Base-by-base conservation (phyloP, 148 eudicot genomes). In the Heliosperma pusillum region DNA sequence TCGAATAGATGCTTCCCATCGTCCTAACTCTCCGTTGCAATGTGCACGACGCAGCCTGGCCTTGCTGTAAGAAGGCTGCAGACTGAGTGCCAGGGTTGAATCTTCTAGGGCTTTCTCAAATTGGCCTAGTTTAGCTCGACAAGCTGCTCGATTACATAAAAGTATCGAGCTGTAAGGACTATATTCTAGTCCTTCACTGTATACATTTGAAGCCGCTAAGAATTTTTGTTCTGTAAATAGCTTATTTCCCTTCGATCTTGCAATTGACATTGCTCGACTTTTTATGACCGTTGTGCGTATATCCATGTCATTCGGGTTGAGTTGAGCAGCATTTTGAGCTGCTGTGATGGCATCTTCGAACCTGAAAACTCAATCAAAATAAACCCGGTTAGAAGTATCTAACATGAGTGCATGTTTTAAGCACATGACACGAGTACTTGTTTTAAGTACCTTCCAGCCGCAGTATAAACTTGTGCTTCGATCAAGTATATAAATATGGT, bases 1-100 rank as follows among this genome's bases (percentile, higher is more conserved):
- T 77, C 82, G 83, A 30, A 89, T 77, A 4, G 93, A 85, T 62
- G 89, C 90, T 63, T 85, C 85, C 93, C 89, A 87, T 76, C 84
- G 85, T 66, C 83, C 88, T 76, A 88, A 83, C 86, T 89, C 79
- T 45, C 85, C 82, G 19, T 87, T 76, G 75, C 92, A 91, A 64
- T 87, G 78, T 29, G 93, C 97, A 33, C 93, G 87, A 12, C 97
- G 77, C 20, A 87, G 70, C 77, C 91, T 89, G 53, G 91, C 97
- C 81, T 87, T 91, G 30, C 78, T 81, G 72, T 89, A 91, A 13
- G 84, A 82, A 83, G 97, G 97, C 60, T 76, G 78, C 2, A 89
- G 68, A 56, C 8, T 66, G 52, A 91, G 91, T 68, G 91, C 93
- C n/a, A 79, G 66, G 7, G 80, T 82, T 73, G 91, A 89, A 74